Evolutionary conservation across 257 asterid genomes (phyloP).

Genomic region (Solanum virginianum): DNA sequence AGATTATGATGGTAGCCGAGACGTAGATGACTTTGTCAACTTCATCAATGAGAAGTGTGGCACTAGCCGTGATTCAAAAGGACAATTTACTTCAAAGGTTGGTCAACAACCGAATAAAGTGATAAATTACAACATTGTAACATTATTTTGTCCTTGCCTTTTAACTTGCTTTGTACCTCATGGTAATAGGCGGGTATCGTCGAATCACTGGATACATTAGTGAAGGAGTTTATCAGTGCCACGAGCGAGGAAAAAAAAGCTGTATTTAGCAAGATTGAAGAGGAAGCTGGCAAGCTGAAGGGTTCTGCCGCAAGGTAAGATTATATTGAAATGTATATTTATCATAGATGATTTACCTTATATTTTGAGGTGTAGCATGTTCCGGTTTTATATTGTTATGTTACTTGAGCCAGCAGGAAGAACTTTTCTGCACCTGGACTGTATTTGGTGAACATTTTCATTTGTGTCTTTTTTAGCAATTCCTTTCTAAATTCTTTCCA

Average conservation of each 20-base stretch:
- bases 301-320: slow-evolving; percentile 65
- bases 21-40: slow-evolving; percentile 53
- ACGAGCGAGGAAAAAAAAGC: slow-evolving; percentile 47
- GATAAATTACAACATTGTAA: background rate
- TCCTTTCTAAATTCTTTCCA: slow-evolving; percentile 10
- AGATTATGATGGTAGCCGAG: slow-evolving; percentile 71
- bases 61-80: slow-evolving; percentile 76
- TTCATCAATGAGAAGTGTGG: slow-evolving; percentile 85
- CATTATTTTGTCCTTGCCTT: background rate
- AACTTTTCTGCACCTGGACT: background rate
- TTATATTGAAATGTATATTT: background rate
- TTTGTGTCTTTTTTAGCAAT: background rate
- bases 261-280: slow-evolving; percentile 46
- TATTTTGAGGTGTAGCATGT: background rate
- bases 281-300: slow-evolving; percentile 59
- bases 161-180: background rate
- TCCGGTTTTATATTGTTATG: background rate
- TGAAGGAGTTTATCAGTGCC: slow-evolving; percentile 60
- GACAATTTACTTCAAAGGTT: slow-evolving; percentile 72
- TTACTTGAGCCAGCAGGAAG: background rate
- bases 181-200: slow-evolving; percentile 66
- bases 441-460: background rate
- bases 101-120: slow-evolving; percentile 5
- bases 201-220: slow-evolving; percentile 50
- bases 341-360: background rate